Conservation (phyloP, 495 filamentous ascomycete species). For the Glonium stellatum region DNA sequence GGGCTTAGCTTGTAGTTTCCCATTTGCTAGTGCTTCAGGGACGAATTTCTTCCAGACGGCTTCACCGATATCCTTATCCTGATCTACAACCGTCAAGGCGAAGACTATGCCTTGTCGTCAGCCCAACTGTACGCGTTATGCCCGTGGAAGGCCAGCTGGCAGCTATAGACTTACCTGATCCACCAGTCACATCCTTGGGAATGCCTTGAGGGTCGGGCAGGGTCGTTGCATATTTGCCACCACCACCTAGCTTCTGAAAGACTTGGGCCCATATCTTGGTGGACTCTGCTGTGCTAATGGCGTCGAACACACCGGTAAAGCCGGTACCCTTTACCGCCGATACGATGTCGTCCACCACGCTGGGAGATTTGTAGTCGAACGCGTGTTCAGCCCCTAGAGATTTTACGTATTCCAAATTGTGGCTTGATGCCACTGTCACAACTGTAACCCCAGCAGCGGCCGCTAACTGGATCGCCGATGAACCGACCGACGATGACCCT, state of each 20-base stretch:
- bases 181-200: conserved; percentile 28
- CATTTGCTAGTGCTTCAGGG: conserved; percentile 25
- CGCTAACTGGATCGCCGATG: conserved; percentile 56
- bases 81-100: conserved; percentile 21
- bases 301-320: conserved; percentile 33
- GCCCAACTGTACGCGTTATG: not conserved
- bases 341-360: conserved; percentile 36
- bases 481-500: conserved; percentile 52
- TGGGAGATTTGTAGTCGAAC: conserved; percentile 50
- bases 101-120: conserved; percentile 14
- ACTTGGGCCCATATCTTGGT: conserved; percentile 22
- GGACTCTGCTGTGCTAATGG: conserved; percentile 26
- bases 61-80: conserved; percentile 21
- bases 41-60: conserved; percentile 29
- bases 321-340: conserved; percentile 30
- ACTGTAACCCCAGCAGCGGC: conserved; percentile 53
- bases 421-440: conserved; percentile 46
- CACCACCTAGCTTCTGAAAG: conserved; percentile 27
- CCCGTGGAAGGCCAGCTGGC: too few species aligned
- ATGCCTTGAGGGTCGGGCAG: conserved; percentile 15
- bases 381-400: conserved; percentile 49
- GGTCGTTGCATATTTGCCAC: conserved; percentile 24
- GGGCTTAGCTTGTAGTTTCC: conserved; percentile 20
- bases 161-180: not conserved
- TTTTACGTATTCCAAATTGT: conserved; percentile 49